Conservation (phyloP, 495 filamentous ascomycete genomes). For the Aspergillus affinis region DNA sequence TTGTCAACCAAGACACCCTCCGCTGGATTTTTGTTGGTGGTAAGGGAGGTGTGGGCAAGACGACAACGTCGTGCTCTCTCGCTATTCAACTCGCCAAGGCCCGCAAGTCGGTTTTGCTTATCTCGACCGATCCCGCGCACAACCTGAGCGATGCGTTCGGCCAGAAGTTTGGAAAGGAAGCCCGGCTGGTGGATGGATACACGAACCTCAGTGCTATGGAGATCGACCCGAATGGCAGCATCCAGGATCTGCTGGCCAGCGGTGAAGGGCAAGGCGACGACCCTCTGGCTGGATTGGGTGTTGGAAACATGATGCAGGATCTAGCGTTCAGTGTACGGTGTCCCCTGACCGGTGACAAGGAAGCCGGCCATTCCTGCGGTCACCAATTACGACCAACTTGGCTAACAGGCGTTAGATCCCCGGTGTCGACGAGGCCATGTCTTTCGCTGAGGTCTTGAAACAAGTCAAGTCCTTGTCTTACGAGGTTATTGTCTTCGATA, state of each 20-base stretch:
- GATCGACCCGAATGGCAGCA: slow-evolving; percentile 97
- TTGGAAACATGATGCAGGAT: slow-evolving; percentile 75
- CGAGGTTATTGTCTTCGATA: slow-evolving; percentile 98
- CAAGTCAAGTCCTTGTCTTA: slow-evolving; percentile 99
- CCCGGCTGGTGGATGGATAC: slow-evolving; percentile 86
- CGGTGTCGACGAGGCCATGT: slow-evolving; percentile 99
- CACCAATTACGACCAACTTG: background rate
- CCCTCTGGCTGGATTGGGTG: slow-evolving; percentile 62
- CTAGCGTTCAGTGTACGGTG: slow-evolving; percentile 62
- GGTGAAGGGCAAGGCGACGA: slow-evolving; percentile 74
- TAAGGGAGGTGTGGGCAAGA: slow-evolving; percentile 99
- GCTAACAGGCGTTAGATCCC: slow-evolving; percentile 65
- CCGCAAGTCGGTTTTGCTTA: slow-evolving; percentile 91
- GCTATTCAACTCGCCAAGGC: slow-evolving; percentile 97
- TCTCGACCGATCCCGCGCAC: slow-evolving; percentile 98
- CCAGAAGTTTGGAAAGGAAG: slow-evolving; percentile 99
- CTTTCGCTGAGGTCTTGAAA: slow-evolving; percentile 97
- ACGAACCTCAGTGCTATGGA: slow-evolving; percentile 97
- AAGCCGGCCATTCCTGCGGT: slow-evolving; percentile 21
- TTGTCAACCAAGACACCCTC: slow-evolving; percentile 89
- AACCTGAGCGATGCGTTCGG: slow-evolving; percentile 98
- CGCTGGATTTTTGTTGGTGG: slow-evolving; percentile 99
- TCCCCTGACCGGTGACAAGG: background rate
- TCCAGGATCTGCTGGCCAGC: slow-evolving; percentile 86
- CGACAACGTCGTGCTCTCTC: slow-evolving; percentile 95